These are phyloP conservation scores for Yamadazyma atmosphaerica DNA, from an alignment of 1,139 yeast genomes.

Conservation along the genomic window DNA sequence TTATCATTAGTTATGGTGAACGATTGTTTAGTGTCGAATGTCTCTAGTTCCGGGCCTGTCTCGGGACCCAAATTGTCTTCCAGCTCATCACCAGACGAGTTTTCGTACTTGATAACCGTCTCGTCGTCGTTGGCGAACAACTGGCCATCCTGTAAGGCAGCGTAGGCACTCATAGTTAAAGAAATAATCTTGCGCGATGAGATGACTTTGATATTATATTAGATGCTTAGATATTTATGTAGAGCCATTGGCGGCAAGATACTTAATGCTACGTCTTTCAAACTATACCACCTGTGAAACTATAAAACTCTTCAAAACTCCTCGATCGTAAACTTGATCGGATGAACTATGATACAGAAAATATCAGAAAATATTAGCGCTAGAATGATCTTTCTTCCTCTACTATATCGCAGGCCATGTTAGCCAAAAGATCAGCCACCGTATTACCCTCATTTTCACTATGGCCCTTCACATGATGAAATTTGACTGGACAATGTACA, in stretches of 20 bases:
- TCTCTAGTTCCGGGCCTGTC: conserved; percentile 10
- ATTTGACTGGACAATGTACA: conserved; percentile 35
- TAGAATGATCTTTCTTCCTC: too few relatives aligned
- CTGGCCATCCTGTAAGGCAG: conserved; percentile 37
- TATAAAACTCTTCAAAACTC: too few relatives aligned
- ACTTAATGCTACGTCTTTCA: too few relatives aligned
- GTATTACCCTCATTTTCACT: conserved; percentile 70
- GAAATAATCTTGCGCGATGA: conserved; percentile 7
- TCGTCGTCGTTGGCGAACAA: conserved; percentile 20
- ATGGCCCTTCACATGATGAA: conserved; percentile 75
- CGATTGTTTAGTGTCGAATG: conserved; percentile 20
- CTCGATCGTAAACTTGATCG: too few relatives aligned
- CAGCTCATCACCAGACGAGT: conserved; percentile 27
- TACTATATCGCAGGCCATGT: conserved; percentile 50
- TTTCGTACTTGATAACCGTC: conserved; percentile 22
- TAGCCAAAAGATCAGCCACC: conserved; percentile 75
- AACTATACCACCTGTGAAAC: too few relatives aligned
- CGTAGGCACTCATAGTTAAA: conserved; percentile 51
- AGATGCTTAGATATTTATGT: too few relatives aligned
- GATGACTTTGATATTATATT: too few relatives aligned
- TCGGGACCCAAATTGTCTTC: conserved; percentile 4
- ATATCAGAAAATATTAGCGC: too few relatives aligned
- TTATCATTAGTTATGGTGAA: conserved; percentile 33
- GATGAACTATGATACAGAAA: too few relatives aligned
- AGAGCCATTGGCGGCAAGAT: too few relatives aligned